Percentiles rank a stretch among this genome's conserved stretches.
These are phyloP conservation scores for Onygenales sp. DNA, from an alignment of 2,329 filamentous ascomycete species.

Conservation along the genomic window DNA sequence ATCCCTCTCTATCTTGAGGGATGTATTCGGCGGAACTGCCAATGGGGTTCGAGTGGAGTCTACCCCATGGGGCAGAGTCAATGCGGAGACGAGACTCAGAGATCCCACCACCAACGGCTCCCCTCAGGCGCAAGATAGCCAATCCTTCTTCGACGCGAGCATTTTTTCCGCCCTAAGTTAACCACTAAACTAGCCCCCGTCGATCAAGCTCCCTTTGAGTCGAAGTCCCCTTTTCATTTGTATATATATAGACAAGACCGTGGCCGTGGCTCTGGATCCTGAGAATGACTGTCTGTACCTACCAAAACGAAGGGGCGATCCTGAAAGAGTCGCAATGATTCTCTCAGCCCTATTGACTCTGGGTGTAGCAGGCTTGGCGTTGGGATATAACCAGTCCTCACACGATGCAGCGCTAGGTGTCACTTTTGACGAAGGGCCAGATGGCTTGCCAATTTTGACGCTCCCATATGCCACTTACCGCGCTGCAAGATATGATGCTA, in stretches of 20 bases:
- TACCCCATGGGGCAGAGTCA: too few relatives aligned
- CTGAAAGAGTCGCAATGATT: background rate
- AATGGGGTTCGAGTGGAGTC: too few relatives aligned
- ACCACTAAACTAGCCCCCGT: background rate
- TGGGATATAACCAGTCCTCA: background rate
- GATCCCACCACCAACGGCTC: too few relatives aligned
- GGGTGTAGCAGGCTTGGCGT: background rate
- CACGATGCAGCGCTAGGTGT: constrained; percentile 4
- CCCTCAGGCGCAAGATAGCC: too few relatives aligned
- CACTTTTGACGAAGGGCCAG: constrained; percentile 10
- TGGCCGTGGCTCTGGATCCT: background rate
- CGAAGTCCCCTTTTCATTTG: background rate
- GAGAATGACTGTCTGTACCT: background rate
- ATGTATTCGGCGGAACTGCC: too few relatives aligned
- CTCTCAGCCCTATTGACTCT: background rate
- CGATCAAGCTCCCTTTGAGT: background rate
- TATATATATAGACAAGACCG: background rate
- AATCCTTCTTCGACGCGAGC: background rate
- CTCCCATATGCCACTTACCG: constrained; percentile 26
- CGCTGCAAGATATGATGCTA: constrained; percentile 20
- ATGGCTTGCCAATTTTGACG: constrained; percentile 20
- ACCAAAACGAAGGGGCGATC: background rate
- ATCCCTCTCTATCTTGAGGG: too few relatives aligned
- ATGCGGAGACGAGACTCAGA: too few relatives aligned
- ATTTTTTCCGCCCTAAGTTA: background rate